phyloP scores from a whole-genome alignment of 2,329 filamentous ascomycete genomes.

The Trichophyton mentagrophytes region DNA sequence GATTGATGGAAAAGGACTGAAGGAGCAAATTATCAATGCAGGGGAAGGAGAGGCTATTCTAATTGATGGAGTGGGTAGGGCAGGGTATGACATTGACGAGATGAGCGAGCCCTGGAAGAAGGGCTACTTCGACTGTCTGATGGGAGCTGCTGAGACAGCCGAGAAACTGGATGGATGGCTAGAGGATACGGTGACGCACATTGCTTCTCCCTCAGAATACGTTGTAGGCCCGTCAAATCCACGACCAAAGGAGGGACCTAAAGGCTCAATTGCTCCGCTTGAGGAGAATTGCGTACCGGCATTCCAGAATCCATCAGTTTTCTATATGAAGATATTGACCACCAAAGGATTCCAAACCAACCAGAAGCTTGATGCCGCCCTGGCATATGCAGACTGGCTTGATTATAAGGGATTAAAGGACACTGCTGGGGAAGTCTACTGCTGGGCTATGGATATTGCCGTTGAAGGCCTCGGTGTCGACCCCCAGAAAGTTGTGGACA shows the following conservation, averaged over 20 bases:
- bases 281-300: constrained; percentile 64
- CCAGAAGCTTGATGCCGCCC: constrained; percentile 67
- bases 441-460: constrained; percentile 64
- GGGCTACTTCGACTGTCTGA: constrained; percentile 72
- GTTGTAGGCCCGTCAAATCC: constrained; percentile 77
- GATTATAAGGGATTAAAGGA: constrained; percentile 58
- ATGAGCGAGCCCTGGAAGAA: constrained; percentile 76
- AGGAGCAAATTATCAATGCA: constrained; percentile 35
- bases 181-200: constrained; percentile 51
- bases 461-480: constrained; percentile 40
- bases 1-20: constrained; percentile 54
- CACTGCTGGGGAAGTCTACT: constrained; percentile 59
- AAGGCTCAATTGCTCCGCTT: constrained; percentile 41
- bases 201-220: constrained; percentile 58
- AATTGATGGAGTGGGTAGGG: constrained; percentile 43
- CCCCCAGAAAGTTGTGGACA: constrained; percentile 42
- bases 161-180: constrained; percentile 75
- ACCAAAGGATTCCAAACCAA: constrained; percentile 65
- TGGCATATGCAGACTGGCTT: constrained; percentile 75
- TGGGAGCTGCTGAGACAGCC: constrained; percentile 61
- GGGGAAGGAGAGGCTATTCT: constrained; percentile 34
- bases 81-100: constrained; percentile 54
- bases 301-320: constrained; percentile 58
- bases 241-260: constrained; percentile 57
- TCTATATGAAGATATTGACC: constrained; percentile 70